phyloP scores from a whole-genome alignment of 345 rosid genomes.

The Mallotus nudiflorus region DNA sequence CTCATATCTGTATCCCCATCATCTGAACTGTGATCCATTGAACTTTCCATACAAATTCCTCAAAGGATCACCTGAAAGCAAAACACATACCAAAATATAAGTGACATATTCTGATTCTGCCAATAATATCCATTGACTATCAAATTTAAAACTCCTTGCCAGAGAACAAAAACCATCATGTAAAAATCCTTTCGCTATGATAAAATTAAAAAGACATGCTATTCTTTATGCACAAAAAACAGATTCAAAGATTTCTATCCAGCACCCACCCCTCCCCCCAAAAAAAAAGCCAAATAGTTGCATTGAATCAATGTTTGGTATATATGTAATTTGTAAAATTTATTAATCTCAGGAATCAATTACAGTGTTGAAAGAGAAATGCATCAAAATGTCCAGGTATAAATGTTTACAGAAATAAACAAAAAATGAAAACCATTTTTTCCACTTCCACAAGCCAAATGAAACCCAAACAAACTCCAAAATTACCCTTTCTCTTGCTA shows the following conservation, averaged over 20 bases:
- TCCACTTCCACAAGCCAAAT: too few species aligned
- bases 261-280: not conserved
- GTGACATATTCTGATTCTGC: not conserved
- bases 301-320: too few species aligned
- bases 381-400: not conserved
- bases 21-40: constrained; percentile 13
- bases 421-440: too few species aligned
- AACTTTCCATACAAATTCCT: constrained; percentile 11
- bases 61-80: not conserved
- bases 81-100: not conserved
- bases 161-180: not conserved
- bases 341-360: not conserved
- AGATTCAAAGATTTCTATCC: too few species aligned
- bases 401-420: too few species aligned
- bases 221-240: too few species aligned
- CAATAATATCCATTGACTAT: not conserved
- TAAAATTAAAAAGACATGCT: too few species aligned
- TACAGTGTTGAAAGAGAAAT: too few species aligned
- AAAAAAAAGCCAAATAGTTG: not conserved
- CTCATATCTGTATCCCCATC: constrained; percentile 44
- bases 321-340: not conserved
- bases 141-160: not conserved
- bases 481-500: not conserved
- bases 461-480: too few species aligned
- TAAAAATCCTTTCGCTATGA: not conserved